These are phyloP conservation scores for Malus hybrid DNA, from an alignment of 331 rosid genomes.

Conservation along the genomic window DNA sequence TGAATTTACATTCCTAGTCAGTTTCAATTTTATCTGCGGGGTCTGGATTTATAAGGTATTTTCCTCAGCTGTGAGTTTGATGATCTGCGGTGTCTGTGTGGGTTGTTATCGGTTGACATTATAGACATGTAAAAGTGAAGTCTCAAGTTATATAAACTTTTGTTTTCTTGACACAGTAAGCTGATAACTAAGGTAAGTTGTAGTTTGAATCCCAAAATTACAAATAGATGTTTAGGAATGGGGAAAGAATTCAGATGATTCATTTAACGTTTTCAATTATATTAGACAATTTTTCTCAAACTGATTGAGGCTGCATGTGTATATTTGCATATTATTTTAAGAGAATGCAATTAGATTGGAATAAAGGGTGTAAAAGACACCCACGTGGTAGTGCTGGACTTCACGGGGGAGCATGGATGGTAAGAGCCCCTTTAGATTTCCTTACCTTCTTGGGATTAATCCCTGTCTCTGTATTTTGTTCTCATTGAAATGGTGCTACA, in stretches of 20 bases:
- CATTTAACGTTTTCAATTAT: not conserved
- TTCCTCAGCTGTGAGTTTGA: not conserved
- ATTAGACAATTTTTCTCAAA: not conserved
- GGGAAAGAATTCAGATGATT: not conserved
- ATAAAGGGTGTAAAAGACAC: no score
- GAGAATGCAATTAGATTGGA: no score
- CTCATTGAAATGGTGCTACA: not conserved
- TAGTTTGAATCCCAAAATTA: not conserved
- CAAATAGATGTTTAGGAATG: not conserved
- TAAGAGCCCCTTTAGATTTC: no score
- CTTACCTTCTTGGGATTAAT: not conserved
- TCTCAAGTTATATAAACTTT: not conserved
- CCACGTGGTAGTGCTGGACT: no score
- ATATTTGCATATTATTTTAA: no score
- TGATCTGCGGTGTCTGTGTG: not conserved
- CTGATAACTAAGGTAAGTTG: not conserved
- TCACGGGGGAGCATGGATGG: no score
- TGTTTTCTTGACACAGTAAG: not conserved
- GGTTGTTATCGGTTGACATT: not conserved
- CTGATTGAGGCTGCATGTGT: no score
- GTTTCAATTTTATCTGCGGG: not conserved
- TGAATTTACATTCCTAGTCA: not conserved
- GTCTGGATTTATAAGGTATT: not conserved
- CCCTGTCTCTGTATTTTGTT: not conserved
- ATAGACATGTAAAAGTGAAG: not conserved